Evolutionary conservation across 371 early-diverging fungal species (phyloP), one percentile per base, ranked within the genome.

Genomic region (Batkoa obscura): DNA sequence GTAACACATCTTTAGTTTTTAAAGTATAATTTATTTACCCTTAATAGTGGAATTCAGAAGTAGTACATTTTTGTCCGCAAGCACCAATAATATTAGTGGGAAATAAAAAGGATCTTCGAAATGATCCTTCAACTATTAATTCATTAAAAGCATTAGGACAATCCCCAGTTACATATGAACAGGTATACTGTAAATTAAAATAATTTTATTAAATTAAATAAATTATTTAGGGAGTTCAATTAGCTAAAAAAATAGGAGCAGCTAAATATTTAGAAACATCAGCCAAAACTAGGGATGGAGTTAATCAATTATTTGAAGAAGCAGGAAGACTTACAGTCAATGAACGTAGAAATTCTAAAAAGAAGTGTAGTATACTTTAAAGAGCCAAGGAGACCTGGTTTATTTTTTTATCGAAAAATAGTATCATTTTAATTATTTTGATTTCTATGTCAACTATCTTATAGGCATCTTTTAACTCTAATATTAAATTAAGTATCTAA

Each of bases 31-130:
- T 30, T 15, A 30, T 46, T 46, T 10, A 46, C 6, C 5, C 17
- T 10, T 46, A 56, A 17, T 61, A 81, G 81, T 86, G 87, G 85
- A 72, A 80, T 55, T 69, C 75, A 50, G 87, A 86, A 60, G 80
- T 83, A n/a, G 66, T 73, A 41, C 78, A 78, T 60, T 78, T 79
- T 60, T 79, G 81, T 64, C 66, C 74, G 45, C 72, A 74, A 38
- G 68, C 80, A 48, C 87, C 85, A 8, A 72, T 86, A 37, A 70
- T 84, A 55, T 72, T 87, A 3, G 80, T 84, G 8, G 90, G 81
- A 4, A 71, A 73, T 69, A 86, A 89, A 69, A 74, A 61, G 55
- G 90, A 89, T 60, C 59, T 84, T 59, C 72, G 90, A 53, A 67
- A 68, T 53, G 77, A 81, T 61, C 64, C 41, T 50, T 58, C 50